phyloP scores from a whole-genome alignment of 2,329 filamentous ascomycete genomes.

The Nothophaeocryptopus gaeumannii region DNA sequence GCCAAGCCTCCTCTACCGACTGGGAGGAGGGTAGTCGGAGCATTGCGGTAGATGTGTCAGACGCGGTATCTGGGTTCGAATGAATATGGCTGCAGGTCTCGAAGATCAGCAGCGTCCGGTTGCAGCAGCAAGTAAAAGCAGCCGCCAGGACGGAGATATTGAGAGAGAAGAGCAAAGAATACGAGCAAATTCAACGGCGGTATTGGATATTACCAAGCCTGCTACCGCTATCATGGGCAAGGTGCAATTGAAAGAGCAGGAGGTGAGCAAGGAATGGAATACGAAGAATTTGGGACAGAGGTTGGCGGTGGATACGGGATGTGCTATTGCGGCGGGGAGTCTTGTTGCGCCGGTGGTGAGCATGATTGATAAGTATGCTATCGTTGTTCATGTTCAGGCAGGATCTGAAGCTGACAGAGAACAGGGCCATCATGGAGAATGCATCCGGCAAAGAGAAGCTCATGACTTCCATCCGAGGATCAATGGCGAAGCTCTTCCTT shows the following conservation, averaged over 20 bases:
- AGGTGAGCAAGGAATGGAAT: conserved; percentile 58
- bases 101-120: conserved; percentile 17
- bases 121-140: conserved; percentile 6
- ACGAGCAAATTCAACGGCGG: conserved; percentile 7
- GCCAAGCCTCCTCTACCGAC: not conserved
- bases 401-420: not conserved
- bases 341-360: conserved; percentile 81
- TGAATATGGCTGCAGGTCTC: conserved; percentile 20
- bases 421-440: conserved; percentile 75
- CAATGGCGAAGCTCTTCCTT: conserved; percentile 55
- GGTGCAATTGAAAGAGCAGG: conserved; percentile 7
- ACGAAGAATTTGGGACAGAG: conserved; percentile 68
- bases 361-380: conserved; percentile 74
- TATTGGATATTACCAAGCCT: conserved; percentile 5
- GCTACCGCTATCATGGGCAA: not conserved
- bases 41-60: conserved; percentile 8
- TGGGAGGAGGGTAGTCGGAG: too few relatives aligned
- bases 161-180: not conserved
- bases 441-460: conserved; percentile 67
- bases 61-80: conserved; percentile 17
- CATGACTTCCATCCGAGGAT: conserved; percentile 57
- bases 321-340: conserved; percentile 68
- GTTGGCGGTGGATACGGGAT: conserved; percentile 64
- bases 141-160: not conserved
- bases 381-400: too few relatives aligned